Evolutionary conservation across 805 yeast genomes (phyloP).

Genomic region (Starmera caribaea): DNA sequence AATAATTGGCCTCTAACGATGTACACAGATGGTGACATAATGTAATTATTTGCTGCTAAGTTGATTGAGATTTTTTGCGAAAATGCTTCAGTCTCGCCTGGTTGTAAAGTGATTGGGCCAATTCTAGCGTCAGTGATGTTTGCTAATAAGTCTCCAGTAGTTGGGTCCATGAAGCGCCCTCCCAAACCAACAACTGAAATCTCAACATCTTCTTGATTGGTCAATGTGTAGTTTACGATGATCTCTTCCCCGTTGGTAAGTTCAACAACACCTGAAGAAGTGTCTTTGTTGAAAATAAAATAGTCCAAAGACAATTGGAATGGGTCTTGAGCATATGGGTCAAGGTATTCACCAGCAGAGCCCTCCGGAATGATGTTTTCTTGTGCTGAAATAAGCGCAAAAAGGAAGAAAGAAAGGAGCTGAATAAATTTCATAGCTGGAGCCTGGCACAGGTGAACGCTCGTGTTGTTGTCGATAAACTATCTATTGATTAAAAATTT

Average conservation of each 20-base stretch:
- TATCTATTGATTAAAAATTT: too few species aligned
- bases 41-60: slow-evolving; percentile 46
- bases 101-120: slow-evolving; percentile 46
- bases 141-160: slow-evolving; percentile 38
- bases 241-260: slow-evolving; percentile 43
- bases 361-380: slow-evolving; percentile 10
- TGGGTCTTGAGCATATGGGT: slow-evolving; percentile 22
- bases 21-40: slow-evolving; percentile 51
- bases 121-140: slow-evolving; percentile 57
- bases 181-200: slow-evolving; percentile 57
- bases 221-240: slow-evolving; percentile 39
- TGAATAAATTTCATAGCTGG: too few species aligned
- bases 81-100: slow-evolving; percentile 41
- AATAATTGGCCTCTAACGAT: slow-evolving; percentile 39
- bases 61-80: slow-evolving; percentile 52
- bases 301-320: slow-evolving; percentile 41
- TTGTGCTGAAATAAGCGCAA: slow-evolving; percentile 6
- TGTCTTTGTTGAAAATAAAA: slow-evolving; percentile 29
- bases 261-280: slow-evolving; percentile 21
- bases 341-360: slow-evolving; percentile 9
- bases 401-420: slow-evolving; percentile 2
- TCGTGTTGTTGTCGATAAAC: too few species aligned
- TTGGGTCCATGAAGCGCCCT: slow-evolving; percentile 51
- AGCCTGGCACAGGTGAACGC: too few species aligned
- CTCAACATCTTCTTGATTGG: slow-evolving; percentile 41